Evolutionary conservation across 306 rosid species (phyloP), one percentile per base, ranked within the genome.

Genomic region (Mucuna pruriens): DNA sequence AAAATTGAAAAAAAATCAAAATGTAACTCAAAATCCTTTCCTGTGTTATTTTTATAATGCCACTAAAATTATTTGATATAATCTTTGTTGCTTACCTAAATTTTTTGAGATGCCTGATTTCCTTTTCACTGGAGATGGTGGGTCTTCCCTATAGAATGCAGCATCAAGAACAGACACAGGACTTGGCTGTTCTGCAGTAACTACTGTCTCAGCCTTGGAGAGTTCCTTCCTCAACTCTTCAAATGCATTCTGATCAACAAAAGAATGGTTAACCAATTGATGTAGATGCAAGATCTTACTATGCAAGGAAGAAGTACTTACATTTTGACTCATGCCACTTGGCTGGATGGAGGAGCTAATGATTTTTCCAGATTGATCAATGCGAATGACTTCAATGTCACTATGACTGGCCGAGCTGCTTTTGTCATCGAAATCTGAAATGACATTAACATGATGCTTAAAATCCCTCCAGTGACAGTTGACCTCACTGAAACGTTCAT

Each of bases 121-220:
- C 90, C 84, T 93, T 88, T 83, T 93, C 78, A 95, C 88, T 8
- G 98, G 99, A 71, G 99, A 95, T 63, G 97, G 98, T 3, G 97
- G 94, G 48, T 95, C 98, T 7, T 95, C 99, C 74, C 89, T 83
- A 70, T 88, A 95, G 82, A 93, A 93, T 82, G 94, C 79, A 57
- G 92, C 85, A 83, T 95, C 99, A 58, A 95, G 98, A 82, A 95
- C 98, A 26, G 99, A 95, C 76, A 91, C 86, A 48, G 99, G 99
- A 81, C 98, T 95, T 51, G 97, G 98, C 80, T 93, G 97, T 80
- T 93, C 99, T 23, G 83, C 45, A 73, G 78, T 85, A 38, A 76
- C 82, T 81, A 74, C 70, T 46, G 80, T 78, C 83, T 86, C 91
- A 66, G 86, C 81, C 77, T 51, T 76, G 13, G 71, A 64, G 70